A percentile compares a stretch with the other conserved stretches of the same genome.
These are phyloP conservation scores for Blastomyces emzantsi DNA, from an alignment of 2,329 filamentous ascomycete genomes.

Conservation along the genomic window DNA sequence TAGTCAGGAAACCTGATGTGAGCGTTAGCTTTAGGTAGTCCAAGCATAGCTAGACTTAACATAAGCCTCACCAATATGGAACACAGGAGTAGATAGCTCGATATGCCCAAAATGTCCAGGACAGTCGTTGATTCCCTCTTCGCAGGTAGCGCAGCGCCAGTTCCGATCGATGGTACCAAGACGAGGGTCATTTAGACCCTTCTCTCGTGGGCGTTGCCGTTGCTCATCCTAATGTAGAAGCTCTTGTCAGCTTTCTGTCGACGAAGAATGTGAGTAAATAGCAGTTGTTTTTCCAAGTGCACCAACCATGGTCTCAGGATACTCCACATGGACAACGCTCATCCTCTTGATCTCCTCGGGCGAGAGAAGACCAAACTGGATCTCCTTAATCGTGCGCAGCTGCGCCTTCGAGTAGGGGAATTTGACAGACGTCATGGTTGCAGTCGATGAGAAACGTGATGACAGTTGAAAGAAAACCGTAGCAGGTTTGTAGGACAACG, in stretches of 20 bases:
- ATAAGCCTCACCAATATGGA: constrained; percentile 56
- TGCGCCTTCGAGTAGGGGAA: constrained; percentile 90
- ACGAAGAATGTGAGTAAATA: constrained; percentile 8
- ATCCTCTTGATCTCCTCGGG: constrained; percentile 99
- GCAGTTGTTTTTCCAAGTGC: not conserved
- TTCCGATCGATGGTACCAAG: constrained; percentile 94
- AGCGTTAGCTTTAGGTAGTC: constrained; percentile 21
- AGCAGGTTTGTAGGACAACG: not conserved
- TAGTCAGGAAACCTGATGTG: constrained; percentile 79
- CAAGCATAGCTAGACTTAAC: constrained; percentile 9
- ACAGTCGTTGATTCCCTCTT: constrained; percentile 91
- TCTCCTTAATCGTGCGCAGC: constrained; percentile 95
- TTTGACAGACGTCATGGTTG: constrained; percentile 81
- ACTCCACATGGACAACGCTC: constrained; percentile 92
- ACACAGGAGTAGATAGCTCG: constrained; percentile 92
- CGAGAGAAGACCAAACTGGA: constrained; percentile 95
- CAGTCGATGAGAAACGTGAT: constrained; percentile 23
- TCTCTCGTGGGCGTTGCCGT: constrained; percentile 79
- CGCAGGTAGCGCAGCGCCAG: constrained; percentile 92
- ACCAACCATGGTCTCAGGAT: constrained; percentile 89
- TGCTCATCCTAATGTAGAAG: constrained; percentile 60
- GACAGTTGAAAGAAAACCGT: not conserved
- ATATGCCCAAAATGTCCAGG: constrained; percentile 99
- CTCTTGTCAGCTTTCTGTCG: constrained; percentile 10
- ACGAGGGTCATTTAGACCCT: constrained; percentile 89